These are phyloP conservation scores for Plasmodium billcollinsi DNA, from an alignment of 169 alveolate species.

Conservation along the genomic window DNA sequence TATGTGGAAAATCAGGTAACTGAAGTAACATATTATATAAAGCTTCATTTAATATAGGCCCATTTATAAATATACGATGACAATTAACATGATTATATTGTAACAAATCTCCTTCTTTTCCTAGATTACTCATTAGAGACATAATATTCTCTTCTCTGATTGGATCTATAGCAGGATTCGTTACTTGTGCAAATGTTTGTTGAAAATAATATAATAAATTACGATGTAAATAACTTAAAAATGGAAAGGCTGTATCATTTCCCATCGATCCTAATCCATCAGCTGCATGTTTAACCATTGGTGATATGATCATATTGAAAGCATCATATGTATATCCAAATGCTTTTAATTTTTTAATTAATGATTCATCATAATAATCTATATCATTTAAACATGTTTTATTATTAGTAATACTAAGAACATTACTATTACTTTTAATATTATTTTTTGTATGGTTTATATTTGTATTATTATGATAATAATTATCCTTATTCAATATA, in stretches of 20 bases:
- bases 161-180: conserved; percentile 88
- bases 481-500: conserved; percentile 23
- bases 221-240: conserved; percentile 79
- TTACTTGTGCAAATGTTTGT: conserved; percentile 85
- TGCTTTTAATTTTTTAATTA: conserved; percentile 74
- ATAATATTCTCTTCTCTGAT: conserved; percentile 85
- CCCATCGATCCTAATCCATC: conserved; percentile 80
- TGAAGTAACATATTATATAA: conserved; percentile 51
- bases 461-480: conserved; percentile 8
- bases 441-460: too few species aligned
- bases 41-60: conserved; percentile 74
- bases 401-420: neutral
- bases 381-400: neutral
- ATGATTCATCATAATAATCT: conserved; percentile 60
- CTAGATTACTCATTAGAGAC: conserved; percentile 84
- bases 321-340: conserved; percentile 80
- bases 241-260: conserved; percentile 78
- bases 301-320: conserved; percentile 74
- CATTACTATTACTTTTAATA: too few species aligned
- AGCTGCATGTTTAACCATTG: conserved; percentile 76
- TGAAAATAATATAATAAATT: conserved; percentile 82
- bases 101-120: conserved; percentile 81
- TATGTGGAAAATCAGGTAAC: conserved; percentile 73
- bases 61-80: conserved; percentile 75
- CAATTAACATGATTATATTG: conserved; percentile 38